Evolutionary conservation across 1,139 yeast genomes (phyloP), one percentile per base, ranked within the genome.

Genomic region (Sugiyamaella japonica): DNA sequence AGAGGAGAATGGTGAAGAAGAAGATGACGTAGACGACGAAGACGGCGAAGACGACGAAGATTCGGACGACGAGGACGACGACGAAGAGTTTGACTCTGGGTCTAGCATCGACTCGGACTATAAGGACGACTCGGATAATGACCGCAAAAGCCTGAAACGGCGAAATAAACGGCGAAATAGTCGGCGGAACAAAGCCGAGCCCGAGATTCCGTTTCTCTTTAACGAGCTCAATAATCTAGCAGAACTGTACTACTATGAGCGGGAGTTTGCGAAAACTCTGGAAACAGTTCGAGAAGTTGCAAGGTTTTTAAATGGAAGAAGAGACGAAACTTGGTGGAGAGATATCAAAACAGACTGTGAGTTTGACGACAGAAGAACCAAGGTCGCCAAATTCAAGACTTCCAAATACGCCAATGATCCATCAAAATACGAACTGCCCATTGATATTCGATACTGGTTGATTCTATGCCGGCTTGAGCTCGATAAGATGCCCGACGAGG

Each of bases 141-240:
- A 9, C 17, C 15, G 15, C 17, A 28, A 36, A 36, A 17, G 36
- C 17, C n/a, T 29, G 3, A 28, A n/a, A 16, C 45, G 41, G 15
- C 41, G n/a, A n/a, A n/a, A n/a, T 20, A 20, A 20, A 20, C 25
- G 25, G 25, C 25, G 25, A 3, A 20, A 28, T 23, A 31, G 15
- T 64, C 71, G 61, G 41, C 50, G 60, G 56, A 57, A 50, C 57
- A 59, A 59, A 16, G 57, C 54, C 9, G 59, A 56, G 9, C 61
- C 60, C 1, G 68, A 66, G 31, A 64, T 65, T 12, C 62, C 59
- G 16, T 91, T 93, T 69, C 89, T 84, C 44, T 91, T 96, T 95
- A 86, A 96, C 0, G 93, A 89, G 61, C 76, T 93, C 50, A 91
- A 93, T 66, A 88, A 89, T 57, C 73, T 93, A 48, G 79, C 88